Evolutionary conservation across 345 rosid species (phyloP), one percentile per base, ranked within the genome.

Genomic region (Citrus medica): DNA sequence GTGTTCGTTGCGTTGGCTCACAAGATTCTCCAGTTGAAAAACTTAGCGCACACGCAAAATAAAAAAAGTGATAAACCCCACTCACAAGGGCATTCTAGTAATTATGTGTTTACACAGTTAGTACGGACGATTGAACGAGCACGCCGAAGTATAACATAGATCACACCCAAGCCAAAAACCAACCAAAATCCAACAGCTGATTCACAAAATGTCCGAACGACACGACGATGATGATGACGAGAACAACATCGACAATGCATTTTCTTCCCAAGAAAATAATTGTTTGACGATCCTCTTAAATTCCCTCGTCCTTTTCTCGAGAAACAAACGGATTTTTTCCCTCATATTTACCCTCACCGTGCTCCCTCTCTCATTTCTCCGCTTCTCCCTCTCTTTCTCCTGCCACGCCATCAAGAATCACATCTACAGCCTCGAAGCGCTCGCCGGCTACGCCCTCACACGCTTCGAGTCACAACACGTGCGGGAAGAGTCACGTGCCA

Each of bases 401-500:
- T 83, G 90, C 64, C 81, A 84, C 70, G 93, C 89, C 17, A 67
- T 88, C 72, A 53, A 53, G 67, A 77, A 82, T 82, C 88, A 86
- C 65, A 86, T 93, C 84, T 83, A 80, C 76, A 84, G 81, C 80
- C 83, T 95, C 86, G 94, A 93, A 67, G 86, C 84, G 74, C 75
- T 93, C 46, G 93, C 89, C 48, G 71, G 70, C 38, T 76, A 83
- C 10, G 79, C 92, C 71, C 69, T 83, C 69, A 92, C 97, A 32
- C 89, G 83, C 79, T 82, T 89, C 78, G 98, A 94, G 81, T 83
- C 94, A 67, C 87, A 88, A 33, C 94, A 82, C 55, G 88, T 90
- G 48, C 84, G 87, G 89, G 69, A 77, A 79, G 97, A 94, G 80
- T 90, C 98, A 46, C 94, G 97, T 75, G 85, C 80, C 64, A 78